Evolutionary conservation across 257 asterid species (phyloP).

Genomic region (Lycium ferocissimum): DNA sequence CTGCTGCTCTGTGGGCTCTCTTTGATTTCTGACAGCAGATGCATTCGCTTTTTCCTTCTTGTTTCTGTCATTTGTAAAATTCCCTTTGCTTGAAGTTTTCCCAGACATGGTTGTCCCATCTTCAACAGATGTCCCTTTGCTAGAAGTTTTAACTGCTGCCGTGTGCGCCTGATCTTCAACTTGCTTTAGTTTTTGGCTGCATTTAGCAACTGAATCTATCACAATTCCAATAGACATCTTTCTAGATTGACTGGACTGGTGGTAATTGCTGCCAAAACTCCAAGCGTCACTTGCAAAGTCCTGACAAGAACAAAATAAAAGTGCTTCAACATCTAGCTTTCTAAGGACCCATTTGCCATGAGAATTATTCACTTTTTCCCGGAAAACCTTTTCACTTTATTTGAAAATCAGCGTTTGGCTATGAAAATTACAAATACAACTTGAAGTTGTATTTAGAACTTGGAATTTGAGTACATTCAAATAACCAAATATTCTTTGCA

Average conservation of each 20-base stretch:
- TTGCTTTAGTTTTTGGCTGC: constrained; percentile 44
- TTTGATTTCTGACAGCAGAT: constrained; percentile 46
- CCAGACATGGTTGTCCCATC: constrained; percentile 19
- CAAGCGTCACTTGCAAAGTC: constrained; percentile 50
- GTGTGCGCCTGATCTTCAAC: constrained; percentile 37
- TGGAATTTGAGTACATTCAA: too few relatives aligned
- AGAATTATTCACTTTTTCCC: too few relatives aligned
- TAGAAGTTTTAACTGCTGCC: constrained; percentile 44
- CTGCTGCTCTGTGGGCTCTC: constrained; percentile 45
- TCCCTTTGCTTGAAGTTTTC: constrained; percentile 43
- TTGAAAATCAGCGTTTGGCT: too few relatives aligned
- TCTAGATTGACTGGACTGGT: constrained; percentile 65
- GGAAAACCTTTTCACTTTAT: too few relatives aligned
- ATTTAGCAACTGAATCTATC: constrained; percentile 55
- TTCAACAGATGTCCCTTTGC: constrained; percentile 44
- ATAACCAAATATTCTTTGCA: too few relatives aligned
- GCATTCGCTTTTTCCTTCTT: constrained; percentile 37
- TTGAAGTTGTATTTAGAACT: too few relatives aligned
- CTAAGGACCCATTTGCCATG: background rate
- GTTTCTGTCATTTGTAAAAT: constrained; percentile 40
- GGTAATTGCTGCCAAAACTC: constrained; percentile 63
- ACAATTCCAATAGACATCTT: constrained; percentile 85
- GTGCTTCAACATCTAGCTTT: constrained; percentile 30
- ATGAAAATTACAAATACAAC: too few relatives aligned
- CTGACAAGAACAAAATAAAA: constrained; percentile 47